Conservation (phyloP, 2,329 filamentous ascomycete species). For the Cyphellophora europaea region DNA sequence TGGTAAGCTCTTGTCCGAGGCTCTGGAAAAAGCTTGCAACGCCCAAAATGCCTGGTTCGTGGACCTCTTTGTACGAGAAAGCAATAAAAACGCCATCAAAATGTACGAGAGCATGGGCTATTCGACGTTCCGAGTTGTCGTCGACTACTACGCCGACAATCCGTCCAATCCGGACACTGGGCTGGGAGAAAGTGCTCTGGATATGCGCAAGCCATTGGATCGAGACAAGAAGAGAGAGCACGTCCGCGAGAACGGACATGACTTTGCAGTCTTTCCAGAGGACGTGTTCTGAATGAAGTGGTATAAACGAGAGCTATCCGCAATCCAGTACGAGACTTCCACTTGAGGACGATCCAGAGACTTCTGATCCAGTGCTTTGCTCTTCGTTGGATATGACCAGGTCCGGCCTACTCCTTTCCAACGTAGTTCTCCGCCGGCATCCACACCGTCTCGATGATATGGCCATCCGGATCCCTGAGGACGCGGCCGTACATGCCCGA, state of each 20-base stretch:
- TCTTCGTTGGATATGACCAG: no score
- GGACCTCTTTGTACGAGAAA: constrained; percentile 83
- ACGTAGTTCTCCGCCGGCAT: constrained; percentile 6
- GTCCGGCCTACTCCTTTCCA: constrained; percentile 6
- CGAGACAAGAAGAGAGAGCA: constrained; percentile 69
- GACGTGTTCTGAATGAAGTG: constrained; percentile 60
- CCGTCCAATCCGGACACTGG: constrained; percentile 38
- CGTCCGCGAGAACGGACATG: constrained; percentile 71
- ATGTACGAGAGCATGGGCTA: constrained; percentile 92
- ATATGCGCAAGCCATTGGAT: constrained; percentile 89
- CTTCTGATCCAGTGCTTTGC: no score
- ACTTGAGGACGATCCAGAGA: no score
- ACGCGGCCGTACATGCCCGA: constrained; percentile 6
- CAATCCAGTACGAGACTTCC: no score
- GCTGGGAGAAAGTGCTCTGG: constrained; percentile 76
- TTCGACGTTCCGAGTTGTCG: constrained; percentile 77
- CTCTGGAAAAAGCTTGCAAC: constrained; percentile 74
- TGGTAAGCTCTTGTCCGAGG: constrained; percentile 70
- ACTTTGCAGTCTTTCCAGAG: constrained; percentile 65
- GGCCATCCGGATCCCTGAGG: constrained; percentile 9
- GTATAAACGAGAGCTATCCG: no score
- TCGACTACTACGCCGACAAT: constrained; percentile 89
- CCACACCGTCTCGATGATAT: constrained; percentile 7
- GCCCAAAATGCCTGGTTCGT: constrained; percentile 86
- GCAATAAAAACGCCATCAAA: constrained; percentile 76